Base-by-base conservation (phyloP, 345 rosid species). In the Erucastrum elatum region DNA sequence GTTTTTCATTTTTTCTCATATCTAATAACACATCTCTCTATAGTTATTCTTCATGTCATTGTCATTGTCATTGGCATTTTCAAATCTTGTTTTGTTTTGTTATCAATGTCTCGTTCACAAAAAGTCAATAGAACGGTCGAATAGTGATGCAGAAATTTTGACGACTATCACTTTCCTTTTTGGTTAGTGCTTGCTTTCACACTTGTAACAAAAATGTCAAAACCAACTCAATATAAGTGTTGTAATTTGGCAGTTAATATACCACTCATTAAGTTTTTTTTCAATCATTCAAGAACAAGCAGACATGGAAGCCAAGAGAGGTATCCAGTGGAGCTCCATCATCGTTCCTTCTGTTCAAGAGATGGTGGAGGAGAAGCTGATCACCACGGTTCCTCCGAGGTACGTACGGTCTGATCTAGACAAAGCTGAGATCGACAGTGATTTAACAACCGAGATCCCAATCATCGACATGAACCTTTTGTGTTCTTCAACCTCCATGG, bases 281-380 rank as follows among this genome's bases (percentile, higher is more conserved):
- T n/a, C n/a, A n/a, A n/a, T 12, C 29, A 13, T 65, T 5, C 66
- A 27, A 56, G 66, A 67, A 67, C 10, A 16, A 67, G 44, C n/a
- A n/a, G n/a, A n/a, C 56, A 77, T 77, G 75, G 64, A 77, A 63
- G 29, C 7, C 56, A 51, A 33, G 8, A 37, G 37, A 77, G 29
- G 12, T 29, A 33, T 39, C 9, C 80, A 21, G 34, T 2, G 27
- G 11, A 74, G 75, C 70, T 79, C 82, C 21, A 25, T 59, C 1
- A 30, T 33, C 21, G 82, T 74, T 25, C 73, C 74, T 2, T 72
- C 75, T 31, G 78, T 79, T 61, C 82, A 79, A 69, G 82, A 79
- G 15, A 44, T 79, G 74, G 61, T 79, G 15, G 64, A 79, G 6
- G 65, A 65, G 39, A 60, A 74, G 34, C 21, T 34, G 10, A 55